Evolutionary conservation across 2,329 filamentous ascomycete genomes (phyloP), one percentile per base, ranked within the genome.

Genomic region (Huntiella savannae): DNA sequence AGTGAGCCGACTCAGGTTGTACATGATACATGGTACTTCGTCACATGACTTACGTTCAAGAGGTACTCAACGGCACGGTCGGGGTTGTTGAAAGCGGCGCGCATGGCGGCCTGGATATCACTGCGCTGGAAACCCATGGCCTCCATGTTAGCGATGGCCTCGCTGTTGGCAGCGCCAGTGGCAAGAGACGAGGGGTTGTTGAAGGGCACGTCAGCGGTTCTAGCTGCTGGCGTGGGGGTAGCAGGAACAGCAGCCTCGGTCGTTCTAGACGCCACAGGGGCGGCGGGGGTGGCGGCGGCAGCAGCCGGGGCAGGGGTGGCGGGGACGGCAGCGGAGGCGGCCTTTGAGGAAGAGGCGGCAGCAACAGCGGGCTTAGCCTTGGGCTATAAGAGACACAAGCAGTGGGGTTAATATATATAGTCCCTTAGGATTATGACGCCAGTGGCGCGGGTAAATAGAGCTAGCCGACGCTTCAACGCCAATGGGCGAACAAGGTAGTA

Each of bases 1-100:
- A 50, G 45, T 49, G 13, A 47, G 13, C 2, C 34, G 17, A 39
- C 28, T 5, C 19, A 5, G 11, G 10, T 15, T 17, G 13, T 16
- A 15, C 8, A 41, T 11, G 38, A 12, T 16, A 15, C 5, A 41
- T 11, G 38, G 19, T 12, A 5, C 16, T 35, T 11, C 7, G 7
- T 16, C 5, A 38, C 10, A 36, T 8, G 5, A 34, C 79, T 63
- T 62, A 91, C 85, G 54, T 66, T 94, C 58, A 98, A 62, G 10
- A 98, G 75, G 58, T 98, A 98, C 62, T 98, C 91, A 48, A 98
- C 88, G 46, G 91, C 91, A 56, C 91, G 85, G 62, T 96, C 88
- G 11, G 88, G 86, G 66, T 98, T 98, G 71, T 82, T 92, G 63
- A 84, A 98, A 11, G 91, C 91, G 52, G 91, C 91, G 57, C 88